Base-by-base conservation (phyloP, 495 filamentous ascomycete species). In the Penicillium daleae region DNA sequence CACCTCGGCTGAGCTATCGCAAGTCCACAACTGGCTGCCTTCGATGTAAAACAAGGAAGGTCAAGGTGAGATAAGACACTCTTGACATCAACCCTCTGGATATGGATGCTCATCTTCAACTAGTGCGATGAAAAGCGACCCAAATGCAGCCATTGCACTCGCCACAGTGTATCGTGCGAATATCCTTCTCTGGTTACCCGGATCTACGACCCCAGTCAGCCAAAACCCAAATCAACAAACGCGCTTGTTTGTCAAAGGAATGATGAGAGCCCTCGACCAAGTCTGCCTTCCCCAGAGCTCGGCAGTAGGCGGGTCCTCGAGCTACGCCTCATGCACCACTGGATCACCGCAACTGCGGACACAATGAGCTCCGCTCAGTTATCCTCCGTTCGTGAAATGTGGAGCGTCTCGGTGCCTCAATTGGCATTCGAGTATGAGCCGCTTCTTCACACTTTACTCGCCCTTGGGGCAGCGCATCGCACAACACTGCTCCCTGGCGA, bases 11-110 rank as follows among this genome's bases (percentile, higher is more conserved):
- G 24, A 70, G 33, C 49, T 78, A 82, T 59, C 76, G 71, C 21
- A 82, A 82, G 57, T 82, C 80, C 6, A 70, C 76, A 7, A 74
- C 60, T 6, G 80, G 80, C 0, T 83, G 80, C 60, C 62, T 74
- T n/a, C 74, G 80, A 32, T 83, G 80, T 66, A 83, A 82, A 66
- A 62, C 72, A 50, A 67, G 80, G 5, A 79, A 78, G 53, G 76
- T 81, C 68, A 78, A 78, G 73, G 78, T 76, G 55, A 57, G 60
- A 17, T 37, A 15, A 13, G 3, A 24, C 6, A 39, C n/a, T n/a
- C n/a, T n/a, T n/a, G n/a, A n/a, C 13, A 6, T n/a, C 26, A 55
- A 53, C 26, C 10, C 12, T 39, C 19, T 46, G 4, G 15, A 0
- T 33, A 6, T 3, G 21, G 1, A 42, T 55, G 15, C 49, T 42